Evolutionary conservation across 352 stramenopile species (phyloP).

Genomic region (Phytophthora ohioensis): DNA sequence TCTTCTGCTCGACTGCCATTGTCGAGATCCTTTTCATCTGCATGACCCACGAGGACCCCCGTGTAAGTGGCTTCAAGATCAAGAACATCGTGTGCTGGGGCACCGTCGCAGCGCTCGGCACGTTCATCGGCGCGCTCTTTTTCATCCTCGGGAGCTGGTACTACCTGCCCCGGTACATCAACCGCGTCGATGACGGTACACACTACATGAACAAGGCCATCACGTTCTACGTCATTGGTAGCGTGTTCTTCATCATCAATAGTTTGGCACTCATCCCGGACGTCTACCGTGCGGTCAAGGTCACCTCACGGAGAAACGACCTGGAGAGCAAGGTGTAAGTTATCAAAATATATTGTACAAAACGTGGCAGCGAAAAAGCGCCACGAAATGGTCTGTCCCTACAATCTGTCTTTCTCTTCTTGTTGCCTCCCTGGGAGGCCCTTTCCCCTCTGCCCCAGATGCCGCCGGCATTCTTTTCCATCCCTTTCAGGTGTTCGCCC

Average conservation of each 20-base stretch:
- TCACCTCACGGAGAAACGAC: conserved; percentile 20
- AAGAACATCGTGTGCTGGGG: conserved; percentile 68
- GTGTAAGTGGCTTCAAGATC: conserved; percentile 55
- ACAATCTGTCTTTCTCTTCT: not conserved
- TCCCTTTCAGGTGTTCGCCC: not conserved
- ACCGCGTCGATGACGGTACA: conserved; percentile 58
- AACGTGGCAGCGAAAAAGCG: conserved; percentile 19
- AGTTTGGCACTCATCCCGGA: conserved; percentile 65
- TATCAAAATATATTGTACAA: conserved; percentile 34
- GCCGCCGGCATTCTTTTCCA: not conserved
- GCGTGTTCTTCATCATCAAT: conserved; percentile 84
- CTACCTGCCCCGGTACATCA: conserved; percentile 84
- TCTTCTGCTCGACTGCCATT: conserved; percentile 68
- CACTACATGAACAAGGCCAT: conserved; percentile 83
- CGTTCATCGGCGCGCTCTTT: conserved; percentile 68
- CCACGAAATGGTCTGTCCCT: conserved; percentile 16
- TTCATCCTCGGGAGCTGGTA: conserved; percentile 87
- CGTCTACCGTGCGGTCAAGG: conserved; percentile 56
- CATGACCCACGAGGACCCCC: conserved; percentile 65
- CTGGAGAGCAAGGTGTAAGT: conserved; percentile 38
- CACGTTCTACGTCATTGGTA: conserved; percentile 77
- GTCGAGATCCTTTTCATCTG: conserved; percentile 73
- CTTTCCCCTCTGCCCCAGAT: no score
- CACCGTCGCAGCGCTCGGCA: conserved; percentile 54
- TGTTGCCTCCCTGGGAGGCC: not conserved